Percentiles rank a stretch among this genome's conserved stretches.
phyloP scores from a whole-genome alignment of 352 stramenopile species.

The Paralagenidium karlingii region DNA sequence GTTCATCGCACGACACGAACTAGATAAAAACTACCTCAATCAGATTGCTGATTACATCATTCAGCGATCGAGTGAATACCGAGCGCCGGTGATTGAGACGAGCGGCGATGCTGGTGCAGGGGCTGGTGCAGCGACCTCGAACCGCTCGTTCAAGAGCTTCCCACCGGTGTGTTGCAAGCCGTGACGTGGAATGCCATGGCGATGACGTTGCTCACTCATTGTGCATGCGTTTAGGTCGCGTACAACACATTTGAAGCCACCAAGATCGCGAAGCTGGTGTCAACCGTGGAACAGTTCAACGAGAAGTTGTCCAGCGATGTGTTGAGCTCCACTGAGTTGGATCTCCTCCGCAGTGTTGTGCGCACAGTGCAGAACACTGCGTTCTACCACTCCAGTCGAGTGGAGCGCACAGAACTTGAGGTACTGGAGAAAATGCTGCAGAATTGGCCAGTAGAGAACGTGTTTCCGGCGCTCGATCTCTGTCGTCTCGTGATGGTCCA shows the following conservation, averaged over 20 bases:
- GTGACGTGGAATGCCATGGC: slow-evolving; percentile 6
- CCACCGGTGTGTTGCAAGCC: slow-evolving; percentile 14
- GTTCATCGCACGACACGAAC: slow-evolving; percentile 95
- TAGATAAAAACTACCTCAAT: slow-evolving; percentile 88
- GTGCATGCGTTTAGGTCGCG: slow-evolving; percentile 24
- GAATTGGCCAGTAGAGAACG: slow-evolving; percentile 53
- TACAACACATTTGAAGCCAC: slow-evolving; percentile 90
- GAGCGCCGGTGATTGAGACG: slow-evolving; percentile 46
- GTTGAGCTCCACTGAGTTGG: slow-evolving; percentile 16
- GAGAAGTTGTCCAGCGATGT: slow-evolving; percentile 37
- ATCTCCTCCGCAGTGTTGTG: slow-evolving; percentile 38
- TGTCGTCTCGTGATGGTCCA: slow-evolving; percentile 83
- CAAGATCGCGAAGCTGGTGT: slow-evolving; percentile 87
- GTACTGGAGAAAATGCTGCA: slow-evolving; percentile 46
- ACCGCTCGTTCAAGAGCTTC: slow-evolving; percentile 45
- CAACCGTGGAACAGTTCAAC: slow-evolving; percentile 87
- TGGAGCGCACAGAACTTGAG: slow-evolving; percentile 45
- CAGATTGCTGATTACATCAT: slow-evolving; percentile 96
- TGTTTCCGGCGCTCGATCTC: slow-evolving; percentile 89
- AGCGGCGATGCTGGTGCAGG: slow-evolving; percentile 8
- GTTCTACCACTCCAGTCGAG: slow-evolving; percentile 88
- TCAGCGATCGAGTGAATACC: slow-evolving; percentile 77
- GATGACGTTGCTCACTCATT: slow-evolving; percentile 32
- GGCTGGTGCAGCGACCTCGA: slow-evolving; percentile 1
- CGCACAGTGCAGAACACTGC: slow-evolving; percentile 64